phyloP scores from a whole-genome alignment of 169 alveolate species.

The Plasmodium knowlesi region DNA sequence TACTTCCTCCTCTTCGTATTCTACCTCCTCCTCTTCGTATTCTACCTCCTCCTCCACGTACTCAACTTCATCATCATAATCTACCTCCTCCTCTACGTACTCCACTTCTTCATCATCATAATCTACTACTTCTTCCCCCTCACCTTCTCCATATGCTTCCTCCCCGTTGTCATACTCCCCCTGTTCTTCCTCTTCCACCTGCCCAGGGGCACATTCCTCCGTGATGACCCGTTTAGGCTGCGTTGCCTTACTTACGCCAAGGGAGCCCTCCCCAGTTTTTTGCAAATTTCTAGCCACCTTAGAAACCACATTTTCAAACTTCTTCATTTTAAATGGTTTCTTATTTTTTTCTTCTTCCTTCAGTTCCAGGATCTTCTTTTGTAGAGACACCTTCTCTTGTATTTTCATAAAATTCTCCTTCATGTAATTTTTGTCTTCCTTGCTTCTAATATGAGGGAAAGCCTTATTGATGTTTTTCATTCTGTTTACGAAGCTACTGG shows the following conservation, averaged over 20 bases:
- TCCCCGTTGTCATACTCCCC: neutral
- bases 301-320: constrained; percentile 22
- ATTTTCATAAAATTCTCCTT: constrained; percentile 31
- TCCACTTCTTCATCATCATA: neutral
- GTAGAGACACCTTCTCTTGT: constrained; percentile 26
- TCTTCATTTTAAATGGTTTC: constrained; percentile 51
- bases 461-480: constrained; percentile 47
- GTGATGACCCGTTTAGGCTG: neutral
- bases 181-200: neutral
- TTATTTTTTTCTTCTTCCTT: constrained; percentile 44
- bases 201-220: neutral
- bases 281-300: constrained; percentile 41
- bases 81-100: neutral
- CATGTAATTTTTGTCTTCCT: constrained; percentile 65
- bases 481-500: constrained; percentile 31
- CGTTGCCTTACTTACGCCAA: neutral
- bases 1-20: neutral
- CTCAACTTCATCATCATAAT: neutral
- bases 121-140: neutral
- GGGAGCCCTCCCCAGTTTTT: neutral
- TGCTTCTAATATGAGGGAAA: constrained; percentile 27
- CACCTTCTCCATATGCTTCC: neutral
- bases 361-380: constrained; percentile 24
- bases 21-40: neutral
- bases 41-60: neutral